Conservation (phyloP, 2,329 filamentous ascomycete species). For the Ceratocystis smalleyi region DNA sequence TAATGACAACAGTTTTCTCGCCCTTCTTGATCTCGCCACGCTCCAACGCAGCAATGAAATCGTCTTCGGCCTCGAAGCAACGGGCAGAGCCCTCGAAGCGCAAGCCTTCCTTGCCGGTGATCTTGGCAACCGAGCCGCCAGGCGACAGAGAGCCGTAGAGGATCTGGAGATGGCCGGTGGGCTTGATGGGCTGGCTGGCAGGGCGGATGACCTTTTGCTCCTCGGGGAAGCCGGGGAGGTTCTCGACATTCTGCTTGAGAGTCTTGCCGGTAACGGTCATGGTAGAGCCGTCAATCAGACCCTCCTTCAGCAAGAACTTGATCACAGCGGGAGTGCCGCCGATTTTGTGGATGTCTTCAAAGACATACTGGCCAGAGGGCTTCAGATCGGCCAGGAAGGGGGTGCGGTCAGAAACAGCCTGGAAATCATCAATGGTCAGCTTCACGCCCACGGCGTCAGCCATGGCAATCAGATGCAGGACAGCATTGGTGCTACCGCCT, state of each 20-base stretch:
- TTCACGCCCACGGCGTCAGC: slow-evolving; percentile 68
- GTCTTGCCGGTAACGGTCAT: slow-evolving; percentile 83
- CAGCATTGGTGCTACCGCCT: slow-evolving; percentile 72
- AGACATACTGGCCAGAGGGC: slow-evolving; percentile 75
- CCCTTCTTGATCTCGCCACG: slow-evolving; percentile 63
- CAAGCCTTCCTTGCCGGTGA: slow-evolving; percentile 86
- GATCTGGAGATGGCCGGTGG: slow-evolving; percentile 78
- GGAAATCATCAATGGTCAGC: slow-evolving; percentile 75
- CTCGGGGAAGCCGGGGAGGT: slow-evolving; percentile 56
- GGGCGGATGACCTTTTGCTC: slow-evolving; percentile 73
- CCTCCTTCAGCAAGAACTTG: slow-evolving; percentile 72
- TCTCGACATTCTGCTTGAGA: slow-evolving; percentile 66
- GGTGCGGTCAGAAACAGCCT: slow-evolving; percentile 60
- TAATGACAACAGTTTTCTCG: slow-evolving; percentile 79
- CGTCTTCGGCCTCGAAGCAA: slow-evolving; percentile 70
- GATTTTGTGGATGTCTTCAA: slow-evolving; percentile 70
- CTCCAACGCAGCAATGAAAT: slow-evolving; percentile 64
- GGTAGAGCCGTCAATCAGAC: slow-evolving; percentile 63
- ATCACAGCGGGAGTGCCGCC: slow-evolving; percentile 77
- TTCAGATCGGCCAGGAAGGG: slow-evolving; percentile 73
- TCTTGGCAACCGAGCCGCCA: slow-evolving; percentile 78
- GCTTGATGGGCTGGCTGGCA: slow-evolving; percentile 69
- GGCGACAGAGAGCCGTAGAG: slow-evolving; percentile 73
- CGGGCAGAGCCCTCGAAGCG: slow-evolving; percentile 65
- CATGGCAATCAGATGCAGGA: slow-evolving; percentile 71